Evolutionary conservation across 192 early-diverging fungal genomes (phyloP), one percentile per base, ranked within the genome.

Genomic region (Podochytrium sp.): DNA sequence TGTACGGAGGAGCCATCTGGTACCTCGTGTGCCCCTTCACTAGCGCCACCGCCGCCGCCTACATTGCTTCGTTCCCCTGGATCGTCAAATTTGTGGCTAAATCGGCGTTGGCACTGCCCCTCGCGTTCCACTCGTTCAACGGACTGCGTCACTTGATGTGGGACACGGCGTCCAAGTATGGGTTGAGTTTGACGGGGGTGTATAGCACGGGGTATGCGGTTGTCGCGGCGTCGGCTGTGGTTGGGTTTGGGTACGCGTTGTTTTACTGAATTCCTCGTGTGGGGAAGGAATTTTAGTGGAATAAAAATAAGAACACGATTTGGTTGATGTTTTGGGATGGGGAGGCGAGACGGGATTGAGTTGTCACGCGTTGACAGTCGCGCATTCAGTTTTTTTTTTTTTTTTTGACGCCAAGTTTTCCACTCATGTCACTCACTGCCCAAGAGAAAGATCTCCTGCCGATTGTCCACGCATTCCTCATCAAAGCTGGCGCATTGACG

Each of bases 91-190:
- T 95, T n/a, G 78, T 83, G 2, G 87, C 77, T 51, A 98, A 98
- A 86, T 74, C 85, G 39, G 73, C 88, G 40, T 34, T 96, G 65
- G 89, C 92, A 41, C 65, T 81, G 52, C 90, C 92, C 23, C 85
- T 94, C 72, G 86, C 89, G 61, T 98, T 85, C 89, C 95, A 98
- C 81, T 79, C 84, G 34, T 87, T 93, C 75, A 94, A 92, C 81
- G 94, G 95, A 52, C 65, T 96, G 49, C 87, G 96, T 66, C 96
- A 98, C 83, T 86, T 96, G 91, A 84, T 91, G 32, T 98, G 96
- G 96, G 96, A 98, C 77, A 89, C 89, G 66, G 86, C 86, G 18
- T 78, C 76, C 68, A 74, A 65, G 23, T 83, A 69, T 51, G 32
- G 50, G 18, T 39, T 98, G 64, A 90, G 80, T 62, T 77, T 94